Evolutionary conservation across 31 red algal species (phyloP), one percentile per base, ranked within the genome.

Genomic region (Bonnemaisonia californica): DNA sequence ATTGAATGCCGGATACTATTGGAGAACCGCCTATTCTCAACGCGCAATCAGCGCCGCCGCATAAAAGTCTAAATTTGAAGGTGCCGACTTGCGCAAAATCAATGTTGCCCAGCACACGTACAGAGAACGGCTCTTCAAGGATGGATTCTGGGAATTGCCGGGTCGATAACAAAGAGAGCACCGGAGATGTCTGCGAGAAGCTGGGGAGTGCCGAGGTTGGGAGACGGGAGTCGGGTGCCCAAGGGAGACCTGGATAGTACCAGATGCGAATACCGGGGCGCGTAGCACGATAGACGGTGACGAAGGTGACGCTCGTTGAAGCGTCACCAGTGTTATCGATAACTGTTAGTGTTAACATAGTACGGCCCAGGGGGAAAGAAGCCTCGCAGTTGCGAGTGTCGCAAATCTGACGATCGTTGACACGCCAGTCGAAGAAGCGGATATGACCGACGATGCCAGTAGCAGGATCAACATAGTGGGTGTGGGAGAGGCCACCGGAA

Each of bases 321-420:
- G 70, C 42, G 55, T 86, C 82, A 37, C 90, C 90, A n/a, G 77
- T 86, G 31, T 93, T 86, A 54, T 93, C 90, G 39, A 78, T 54
- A 54, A 93, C 90, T 3, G 63, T 68, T 39, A 93, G 40, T 16
- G 72, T 56, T 22, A 93, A 42, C 48, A 24, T 36, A 13, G 82
- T 93, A 3, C 8, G 66, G 34, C 90, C 90, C 21, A 45, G 28
- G 1, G 63, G 54, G 77, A 93, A 93, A 19, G 71, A 66, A 34
- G 72, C 31, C 5, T 36, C 23, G 54, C 79, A 83, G 28, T 42
- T 54, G 38, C 69, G 67, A 3, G 16, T 13, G 4, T 2, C 35
- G 63, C 88, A 83, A 2, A 91, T 68, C 16, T 66, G 39, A 39
- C 62, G 48, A 3, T 62, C 62, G 33, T 65, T 21, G 4, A 65